Percentiles rank a stretch among this genome's conserved stretches.
phyloP scores from a whole-genome alignment of 2,329 filamentous ascomycete genomes.

The Blumeriella jaapii region DNA sequence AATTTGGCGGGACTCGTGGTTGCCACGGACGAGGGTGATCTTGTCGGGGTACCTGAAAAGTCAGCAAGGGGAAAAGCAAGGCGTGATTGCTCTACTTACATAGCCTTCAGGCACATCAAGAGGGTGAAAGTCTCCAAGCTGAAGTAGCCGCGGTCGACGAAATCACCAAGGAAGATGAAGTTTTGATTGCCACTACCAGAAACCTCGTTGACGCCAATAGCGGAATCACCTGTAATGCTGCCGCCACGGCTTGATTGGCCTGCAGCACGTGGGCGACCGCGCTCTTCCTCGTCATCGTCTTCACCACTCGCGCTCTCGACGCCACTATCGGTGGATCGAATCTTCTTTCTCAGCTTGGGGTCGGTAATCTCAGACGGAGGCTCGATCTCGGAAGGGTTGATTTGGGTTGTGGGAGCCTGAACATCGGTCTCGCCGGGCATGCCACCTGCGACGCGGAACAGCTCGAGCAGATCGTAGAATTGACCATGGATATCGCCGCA shows the following conservation, averaged over 20 bases:
- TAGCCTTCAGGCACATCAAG: constrained; percentile 60
- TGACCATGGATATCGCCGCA: constrained; percentile 98
- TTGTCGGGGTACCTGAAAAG: constrained; percentile 51
- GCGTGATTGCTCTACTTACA: constrained; percentile 33
- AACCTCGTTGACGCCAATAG: constrained; percentile 28
- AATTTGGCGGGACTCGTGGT: constrained; percentile 67
- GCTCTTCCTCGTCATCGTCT: constrained; percentile 38
- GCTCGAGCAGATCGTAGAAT: constrained; percentile 94
- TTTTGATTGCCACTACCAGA: constrained; percentile 50
- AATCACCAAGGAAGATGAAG: constrained; percentile 63
- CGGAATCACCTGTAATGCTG: constrained; percentile 29
- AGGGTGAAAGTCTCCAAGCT: constrained; percentile 63
- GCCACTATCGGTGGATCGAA: constrained; percentile 50
- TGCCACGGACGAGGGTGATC: constrained; percentile 62
- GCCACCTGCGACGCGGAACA: constrained; percentile 91
- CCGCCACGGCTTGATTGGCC: constrained; percentile 32
- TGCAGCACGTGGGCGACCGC: constrained; percentile 34
- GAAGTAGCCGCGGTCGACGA: constrained; percentile 65
- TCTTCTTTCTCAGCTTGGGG: constrained; percentile 75
- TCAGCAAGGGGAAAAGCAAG: constrained; percentile 11
- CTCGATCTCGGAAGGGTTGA: constrained; percentile 85
- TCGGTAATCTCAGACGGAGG: constrained; percentile 82
- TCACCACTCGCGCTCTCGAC: constrained; percentile 37
- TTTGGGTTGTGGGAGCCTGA: constrained; percentile 55
- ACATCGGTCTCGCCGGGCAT: constrained; percentile 79